Evolutionary conservation across 257 asterid genomes (phyloP).

Genomic region (Gynochthodes officinalis): DNA sequence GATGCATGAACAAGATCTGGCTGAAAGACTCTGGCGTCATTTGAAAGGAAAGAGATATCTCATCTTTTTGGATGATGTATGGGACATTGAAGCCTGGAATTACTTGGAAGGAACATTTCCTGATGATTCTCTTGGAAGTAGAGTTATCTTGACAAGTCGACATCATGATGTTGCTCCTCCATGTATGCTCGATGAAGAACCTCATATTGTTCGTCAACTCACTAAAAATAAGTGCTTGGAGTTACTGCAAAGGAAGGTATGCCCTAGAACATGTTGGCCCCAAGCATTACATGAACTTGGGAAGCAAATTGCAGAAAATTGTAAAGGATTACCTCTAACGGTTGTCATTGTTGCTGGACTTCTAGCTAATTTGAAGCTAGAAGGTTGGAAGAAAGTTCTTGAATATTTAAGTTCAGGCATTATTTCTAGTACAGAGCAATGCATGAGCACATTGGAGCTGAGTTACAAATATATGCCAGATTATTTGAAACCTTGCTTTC

Average conservation of each 20-base stretch:
- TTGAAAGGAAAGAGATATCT: background rate
- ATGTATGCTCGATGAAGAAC: background rate
- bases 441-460: background rate
- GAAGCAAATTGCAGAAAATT: background rate
- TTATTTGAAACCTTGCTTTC: constrained; percentile 11
- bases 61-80: constrained; percentile 7
- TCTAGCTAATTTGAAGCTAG: background rate
- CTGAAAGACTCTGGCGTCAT: no score
- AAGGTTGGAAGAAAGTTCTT: background rate
- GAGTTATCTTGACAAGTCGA: no score
- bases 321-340: background rate
- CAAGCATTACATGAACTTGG: background rate
- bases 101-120: no score
- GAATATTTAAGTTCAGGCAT: background rate
- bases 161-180: background rate
- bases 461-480: constrained; percentile 16
- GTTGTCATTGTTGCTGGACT: background rate
- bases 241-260: background rate
- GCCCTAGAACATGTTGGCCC: background rate
- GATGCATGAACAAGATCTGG: background rate
- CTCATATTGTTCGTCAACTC: background rate
- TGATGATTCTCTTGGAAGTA: no score
- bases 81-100: background rate
- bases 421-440: background rate
- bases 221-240: background rate